Evolutionary conservation across 2,329 filamentous ascomycete genomes (phyloP), one percentile per base, ranked within the genome.

Genomic region (Ceratocystis huliohia): DNA sequence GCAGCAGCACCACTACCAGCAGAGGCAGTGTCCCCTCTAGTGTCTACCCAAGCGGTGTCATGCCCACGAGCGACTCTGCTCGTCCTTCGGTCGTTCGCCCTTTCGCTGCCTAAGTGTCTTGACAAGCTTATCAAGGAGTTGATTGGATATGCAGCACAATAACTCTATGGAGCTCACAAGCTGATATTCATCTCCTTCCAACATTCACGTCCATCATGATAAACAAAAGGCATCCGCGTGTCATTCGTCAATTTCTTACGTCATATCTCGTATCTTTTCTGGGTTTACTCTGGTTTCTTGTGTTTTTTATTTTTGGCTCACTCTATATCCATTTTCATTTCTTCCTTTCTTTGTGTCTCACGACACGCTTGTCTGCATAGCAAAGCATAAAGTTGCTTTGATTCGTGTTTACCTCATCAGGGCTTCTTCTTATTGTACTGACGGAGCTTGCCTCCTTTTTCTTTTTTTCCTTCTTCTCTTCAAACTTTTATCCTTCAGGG

Each of bases 91-190:
- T 63, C 41, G 30, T 28, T 17, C 63, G 66, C 30, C 28, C 63
- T 20, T 67, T 67, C 66, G 53, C 17, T 15, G 62, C 44, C 25
- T 67, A 65, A 67, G 46, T 46, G 53, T 8, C 28, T 5, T 20
- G 25, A 33, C 10, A 28, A 13, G 25, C 15, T 20, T 5, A 10
- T 6, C 22, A 57, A 57, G n/a, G 46, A 30, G 22, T 30, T 2
- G 25, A 22, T 56, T 20, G 46, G 7, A 20, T 22, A 8, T 50
- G 7, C 7, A n/a, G 7, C 20, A 48, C 13, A 3, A 0, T 1
- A 20, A 48, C 15, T 17, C 5, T 13, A 20, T 13, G 17, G n/a
- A 20, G n/a, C 17, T 48, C 7, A 6, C 45, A 48, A 48, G 17
- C 45, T 20, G 15, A n/a, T 13, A 37, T 37, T 37, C 45, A 48